These are phyloP conservation scores for Theobroma grandiflorum DNA, from an alignment of 441 rosid species.

Conservation along the genomic window DNA sequence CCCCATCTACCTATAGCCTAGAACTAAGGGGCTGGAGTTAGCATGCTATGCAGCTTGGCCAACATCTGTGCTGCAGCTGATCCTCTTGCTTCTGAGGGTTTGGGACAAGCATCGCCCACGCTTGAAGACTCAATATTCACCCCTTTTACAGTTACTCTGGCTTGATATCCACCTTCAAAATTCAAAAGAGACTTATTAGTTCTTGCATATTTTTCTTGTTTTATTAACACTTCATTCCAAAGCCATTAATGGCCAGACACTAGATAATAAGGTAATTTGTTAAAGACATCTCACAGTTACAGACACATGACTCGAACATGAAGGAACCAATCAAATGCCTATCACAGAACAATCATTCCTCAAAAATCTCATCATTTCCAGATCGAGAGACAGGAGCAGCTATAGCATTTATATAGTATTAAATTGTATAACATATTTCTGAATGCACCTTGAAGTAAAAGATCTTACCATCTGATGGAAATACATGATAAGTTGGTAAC, in stretches of 20 bases:
- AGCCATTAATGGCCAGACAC: neutral
- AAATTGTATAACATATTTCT: neutral
- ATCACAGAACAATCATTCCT: neutral
- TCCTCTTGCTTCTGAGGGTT: slow-evolving; percentile 66
- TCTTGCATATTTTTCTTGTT: neutral
- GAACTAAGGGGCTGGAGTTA: neutral
- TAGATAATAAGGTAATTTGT: neutral
- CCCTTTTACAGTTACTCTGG: slow-evolving; percentile 58
- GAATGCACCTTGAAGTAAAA: neutral
- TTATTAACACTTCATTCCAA: neutral
- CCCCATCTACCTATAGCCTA: neutral
- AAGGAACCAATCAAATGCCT: neutral
- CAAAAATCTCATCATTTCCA: neutral
- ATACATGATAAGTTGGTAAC: slow-evolving; percentile 62
- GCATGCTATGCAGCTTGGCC: slow-evolving; percentile 33
- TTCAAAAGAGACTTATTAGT: slow-evolving; percentile 28
- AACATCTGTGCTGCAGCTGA: slow-evolving; percentile 61
- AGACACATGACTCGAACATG: neutral
- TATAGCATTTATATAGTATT: neutral
- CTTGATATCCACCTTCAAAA: slow-evolving; percentile 62
- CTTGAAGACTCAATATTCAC: slow-evolving; percentile 41
- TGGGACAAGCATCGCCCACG: slow-evolving; percentile 42
- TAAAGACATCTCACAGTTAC: neutral
- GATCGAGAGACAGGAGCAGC: neutral
- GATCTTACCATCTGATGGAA: slow-evolving; percentile 61